Evolutionary conservation across 192 early-diverging fungal genomes (phyloP).

Genomic region (Dissophora globulifera): DNA sequence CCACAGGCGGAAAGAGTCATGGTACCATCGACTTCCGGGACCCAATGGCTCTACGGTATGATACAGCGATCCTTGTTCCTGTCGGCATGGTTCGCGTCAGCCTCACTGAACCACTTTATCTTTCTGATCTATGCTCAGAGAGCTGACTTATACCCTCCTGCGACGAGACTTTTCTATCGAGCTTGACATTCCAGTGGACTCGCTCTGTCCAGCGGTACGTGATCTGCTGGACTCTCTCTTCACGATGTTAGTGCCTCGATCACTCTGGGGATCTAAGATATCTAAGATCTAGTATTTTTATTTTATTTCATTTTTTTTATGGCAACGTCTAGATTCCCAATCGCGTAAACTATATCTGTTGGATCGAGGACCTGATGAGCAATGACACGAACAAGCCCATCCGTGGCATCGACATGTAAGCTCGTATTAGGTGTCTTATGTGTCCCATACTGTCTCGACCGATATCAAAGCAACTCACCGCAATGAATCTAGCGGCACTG

Average conservation of each 20-base stretch:
- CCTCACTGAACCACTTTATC: background rate
- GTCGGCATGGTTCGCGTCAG: too few species aligned
- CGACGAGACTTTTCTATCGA: conserved; percentile 69
- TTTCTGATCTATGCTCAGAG: conserved; percentile 42
- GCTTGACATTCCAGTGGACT: conserved; percentile 74
- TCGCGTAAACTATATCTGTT: conserved; percentile 76
- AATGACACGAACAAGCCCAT: conserved; percentile 23
- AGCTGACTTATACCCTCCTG: conserved; percentile 69
- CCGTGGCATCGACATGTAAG: conserved; percentile 73
- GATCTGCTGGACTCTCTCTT: background rate
- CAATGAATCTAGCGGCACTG: conserved; percentile 72
- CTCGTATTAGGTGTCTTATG: too few species aligned
- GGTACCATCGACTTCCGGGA: conserved; percentile 72
- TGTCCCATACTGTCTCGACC: too few species aligned
- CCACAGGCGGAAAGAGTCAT: background rate
- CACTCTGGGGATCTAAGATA: background rate
- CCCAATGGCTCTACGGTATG: conserved; percentile 68
- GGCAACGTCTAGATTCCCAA: conserved; percentile 36
- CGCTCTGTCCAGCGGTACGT: conserved; percentile 72
- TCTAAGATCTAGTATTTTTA: background rate
- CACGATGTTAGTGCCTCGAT: background rate
- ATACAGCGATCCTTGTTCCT: too few species aligned
- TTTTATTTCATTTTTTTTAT: background rate
- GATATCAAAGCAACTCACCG: too few species aligned
- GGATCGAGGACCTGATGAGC: conserved; percentile 71